phyloP scores from a whole-genome alignment of 768 basidiomycete species.

The Lyophyllum shimeji region DNA sequence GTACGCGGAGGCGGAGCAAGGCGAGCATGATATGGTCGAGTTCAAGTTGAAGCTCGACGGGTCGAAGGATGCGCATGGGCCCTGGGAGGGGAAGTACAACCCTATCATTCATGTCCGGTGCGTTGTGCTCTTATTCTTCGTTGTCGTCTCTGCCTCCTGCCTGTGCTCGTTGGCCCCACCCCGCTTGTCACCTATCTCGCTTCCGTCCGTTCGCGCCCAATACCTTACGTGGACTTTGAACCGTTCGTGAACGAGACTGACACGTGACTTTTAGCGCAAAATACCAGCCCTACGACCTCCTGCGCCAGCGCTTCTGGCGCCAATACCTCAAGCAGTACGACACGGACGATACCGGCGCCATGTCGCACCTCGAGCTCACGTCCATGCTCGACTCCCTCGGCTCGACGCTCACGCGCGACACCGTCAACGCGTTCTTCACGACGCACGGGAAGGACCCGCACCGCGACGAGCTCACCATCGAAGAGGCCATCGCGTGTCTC shows the following conservation, averaged over 20 bases:
- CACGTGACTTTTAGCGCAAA: constrained; percentile 58
- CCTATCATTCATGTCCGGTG: constrained; percentile 72
- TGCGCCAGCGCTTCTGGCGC: constrained; percentile 89
- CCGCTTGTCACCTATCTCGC: too few species aligned
- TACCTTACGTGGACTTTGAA: too few species aligned
- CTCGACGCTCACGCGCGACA: constrained; percentile 80
- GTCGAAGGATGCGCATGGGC: constrained; percentile 44
- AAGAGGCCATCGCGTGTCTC: constrained; percentile 80
- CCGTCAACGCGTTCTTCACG: constrained; percentile 81
- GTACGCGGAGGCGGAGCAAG: constrained; percentile 50
- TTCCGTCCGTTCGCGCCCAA: too few species aligned
- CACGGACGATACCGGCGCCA: constrained; percentile 69
- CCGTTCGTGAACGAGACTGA: too few species aligned
- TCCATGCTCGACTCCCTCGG: constrained; percentile 97
- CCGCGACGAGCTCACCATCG: constrained; percentile 71
- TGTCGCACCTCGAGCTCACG: constrained; percentile 85
- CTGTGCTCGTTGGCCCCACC: too few species aligned
- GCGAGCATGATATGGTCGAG: constrained; percentile 71
- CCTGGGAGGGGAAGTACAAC: constrained; percentile 73
- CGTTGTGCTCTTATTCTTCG: constrained; percentile 14
- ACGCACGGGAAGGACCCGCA: constrained; percentile 62
- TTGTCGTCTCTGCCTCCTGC: not conserved
- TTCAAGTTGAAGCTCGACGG: constrained; percentile 66
- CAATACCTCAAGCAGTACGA: constrained; percentile 91
- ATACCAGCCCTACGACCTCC: constrained; percentile 92